Base-by-base conservation (phyloP, 345 rosid species). In the Pistacia integerrima region DNA sequence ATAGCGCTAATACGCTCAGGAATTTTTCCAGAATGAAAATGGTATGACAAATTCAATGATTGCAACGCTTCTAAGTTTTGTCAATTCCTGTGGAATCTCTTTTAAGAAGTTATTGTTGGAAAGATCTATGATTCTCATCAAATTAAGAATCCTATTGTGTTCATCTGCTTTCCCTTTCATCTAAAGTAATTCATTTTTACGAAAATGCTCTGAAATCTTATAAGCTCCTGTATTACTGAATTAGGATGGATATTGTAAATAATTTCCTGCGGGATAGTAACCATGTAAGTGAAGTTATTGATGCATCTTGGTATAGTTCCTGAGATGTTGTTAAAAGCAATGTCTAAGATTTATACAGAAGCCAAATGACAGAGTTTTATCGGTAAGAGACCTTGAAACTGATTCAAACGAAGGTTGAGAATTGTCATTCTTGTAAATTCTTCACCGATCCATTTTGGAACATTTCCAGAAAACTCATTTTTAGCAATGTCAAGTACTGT, bases 351-450 rank as follows among this genome's bases (percentile, higher is more conserved):
- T 38, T 76, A 41, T 0, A 79, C 28, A 49, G 6, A 63, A 25
- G 11, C 7, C 0, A 79, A 33, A 55, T 13, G 8, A 11, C 82
- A 79, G 1, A 74, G 9, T 44, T 64, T 18, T 12, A 28, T 52
- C 56, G 81, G 82, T 36, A 83, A 74, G 20, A 77, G 63, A n/a
- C 85, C 80, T 6, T 54, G 3, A 5, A 83, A 77, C 18, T n/a
- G 49, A 46, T 83, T 83, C 0, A 67, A 83, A 12, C 72, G 58
- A 51, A 79, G 38, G 14, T 60, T 67, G 38, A 79, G 35, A 14
- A 74, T 25, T 1, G 16, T 74, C 63, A 41, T 10, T 1, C 28
- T 9, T 1, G 69, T 25, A 12, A 79, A 51, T 2, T 10, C n/a
- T 18, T 79, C 74, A 7, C 66, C 72, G 8, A 58, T 70, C 80